Percentiles rank a stretch among this genome's conserved stretches.
These are phyloP conservation scores for Tuber microsphaerosporum DNA, from an alignment of 495 filamentous ascomycete genomes.

Conservation along the genomic window DNA sequence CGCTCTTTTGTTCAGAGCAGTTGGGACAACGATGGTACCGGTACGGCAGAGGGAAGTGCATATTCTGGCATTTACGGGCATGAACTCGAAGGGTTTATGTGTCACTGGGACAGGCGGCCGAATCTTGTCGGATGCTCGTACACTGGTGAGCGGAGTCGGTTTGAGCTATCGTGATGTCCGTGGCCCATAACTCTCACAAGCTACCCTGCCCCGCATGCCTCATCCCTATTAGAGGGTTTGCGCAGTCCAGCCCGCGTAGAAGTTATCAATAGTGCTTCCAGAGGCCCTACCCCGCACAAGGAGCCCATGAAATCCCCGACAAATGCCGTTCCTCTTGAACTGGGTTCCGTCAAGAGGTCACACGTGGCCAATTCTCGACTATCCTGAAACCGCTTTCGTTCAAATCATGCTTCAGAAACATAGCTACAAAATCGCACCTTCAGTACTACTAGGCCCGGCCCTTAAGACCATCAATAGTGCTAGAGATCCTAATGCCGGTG, in stretches of 20 bases:
- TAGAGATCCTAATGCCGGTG: not conserved
- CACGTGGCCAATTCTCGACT: not conserved
- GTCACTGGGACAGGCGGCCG: not conserved
- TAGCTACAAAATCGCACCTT: not conserved
- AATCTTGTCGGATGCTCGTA: not conserved
- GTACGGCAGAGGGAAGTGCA: not conserved
- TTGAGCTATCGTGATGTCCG: no score
- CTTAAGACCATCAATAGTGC: not conserved
- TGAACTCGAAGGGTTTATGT: not conserved
- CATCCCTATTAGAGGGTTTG: no score
- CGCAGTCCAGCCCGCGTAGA: no score
- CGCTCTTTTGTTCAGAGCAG: not conserved
- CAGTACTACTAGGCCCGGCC: not conserved
- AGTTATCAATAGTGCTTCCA: no score
- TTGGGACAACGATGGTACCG: not conserved
- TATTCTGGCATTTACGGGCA: not conserved
- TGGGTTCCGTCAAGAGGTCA: not conserved
- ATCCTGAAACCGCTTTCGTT: not conserved
- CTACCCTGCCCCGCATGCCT: no score
- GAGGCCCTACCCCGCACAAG: no score
- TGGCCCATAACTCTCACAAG: no score
- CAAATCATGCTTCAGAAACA: not conserved
- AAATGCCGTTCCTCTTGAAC: not conserved
- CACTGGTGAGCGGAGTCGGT: no score
- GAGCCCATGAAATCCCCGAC: no score